A percentile compares a stretch with the other conserved stretches of the same genome.
Conservation (phyloP, 1,284 basidiomycete genomes). For the Rhodofomes roseus region DNA sequence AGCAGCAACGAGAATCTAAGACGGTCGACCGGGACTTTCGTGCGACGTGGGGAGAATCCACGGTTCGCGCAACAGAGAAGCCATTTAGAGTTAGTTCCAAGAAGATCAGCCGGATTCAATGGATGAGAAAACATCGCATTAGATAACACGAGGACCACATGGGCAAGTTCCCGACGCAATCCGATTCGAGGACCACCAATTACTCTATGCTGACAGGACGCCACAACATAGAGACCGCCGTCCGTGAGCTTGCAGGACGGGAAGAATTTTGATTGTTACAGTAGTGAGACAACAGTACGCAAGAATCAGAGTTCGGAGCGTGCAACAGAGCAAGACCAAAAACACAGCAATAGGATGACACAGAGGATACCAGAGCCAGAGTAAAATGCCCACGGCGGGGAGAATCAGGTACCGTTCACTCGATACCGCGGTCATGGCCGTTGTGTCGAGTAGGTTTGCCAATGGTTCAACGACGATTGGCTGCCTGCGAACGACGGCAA, state of each 20-base stretch:
- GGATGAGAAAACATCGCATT: background rate
- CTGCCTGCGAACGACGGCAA: constrained; percentile 20
- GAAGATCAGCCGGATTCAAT: background rate
- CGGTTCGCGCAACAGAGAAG: background rate
- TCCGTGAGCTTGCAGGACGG: background rate
- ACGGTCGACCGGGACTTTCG: background rate
- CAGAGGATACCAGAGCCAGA: background rate
- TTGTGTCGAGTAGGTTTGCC: constrained; percentile 62
- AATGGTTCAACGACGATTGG: constrained; percentile 41
- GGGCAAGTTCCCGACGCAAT: background rate
- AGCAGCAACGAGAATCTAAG: background rate
- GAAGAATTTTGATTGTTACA: background rate
- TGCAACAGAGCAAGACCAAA: background rate
- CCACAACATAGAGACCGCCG: background rate
- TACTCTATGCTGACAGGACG: background rate
- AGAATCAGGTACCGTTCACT: background rate
- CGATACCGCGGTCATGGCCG: constrained; percentile 30
- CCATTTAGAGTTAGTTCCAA: background rate
- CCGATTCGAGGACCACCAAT: background rate
- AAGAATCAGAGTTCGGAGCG: background rate
- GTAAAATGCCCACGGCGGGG: background rate
- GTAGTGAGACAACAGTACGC: background rate
- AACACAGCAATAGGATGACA: background rate
- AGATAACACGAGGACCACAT: background rate
- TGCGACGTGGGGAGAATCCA: background rate